phyloP scores from a whole-genome alignment of 352 stramenopile species.

The Phytophthora pluvialis region DNA sequence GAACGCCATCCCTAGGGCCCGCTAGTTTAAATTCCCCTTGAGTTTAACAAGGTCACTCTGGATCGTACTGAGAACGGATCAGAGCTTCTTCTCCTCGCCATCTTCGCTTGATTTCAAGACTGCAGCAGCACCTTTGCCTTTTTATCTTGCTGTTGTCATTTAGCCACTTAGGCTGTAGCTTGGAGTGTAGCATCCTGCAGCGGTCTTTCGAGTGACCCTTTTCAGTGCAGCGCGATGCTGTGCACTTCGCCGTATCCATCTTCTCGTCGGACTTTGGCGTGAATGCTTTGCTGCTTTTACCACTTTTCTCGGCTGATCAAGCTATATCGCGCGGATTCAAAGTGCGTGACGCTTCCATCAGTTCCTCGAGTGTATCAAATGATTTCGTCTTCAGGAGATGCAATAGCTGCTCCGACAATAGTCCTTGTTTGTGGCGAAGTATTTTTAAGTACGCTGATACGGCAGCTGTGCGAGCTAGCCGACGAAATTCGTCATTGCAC shows the following conservation, averaged over 20 bases:
- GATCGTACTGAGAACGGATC: neutral
- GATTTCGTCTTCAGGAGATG: neutral
- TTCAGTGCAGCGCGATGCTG: neutral
- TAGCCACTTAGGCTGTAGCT: neutral
- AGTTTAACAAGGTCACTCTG: conserved; percentile 1
- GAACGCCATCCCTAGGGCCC: conserved; percentile 3
- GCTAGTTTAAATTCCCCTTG: conserved; percentile 24
- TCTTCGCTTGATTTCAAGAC: neutral
- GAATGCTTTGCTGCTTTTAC: neutral
- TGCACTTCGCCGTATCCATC: neutral
- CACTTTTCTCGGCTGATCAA: neutral
- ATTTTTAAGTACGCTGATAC: neutral
- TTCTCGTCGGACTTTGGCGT: neutral
- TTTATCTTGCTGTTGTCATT: neutral
- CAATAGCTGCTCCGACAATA: neutral
- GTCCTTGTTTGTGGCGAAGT: neutral
- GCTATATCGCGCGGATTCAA: neutral
- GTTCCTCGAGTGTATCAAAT: neutral
- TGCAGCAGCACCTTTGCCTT: neutral
- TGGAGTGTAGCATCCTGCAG: neutral
- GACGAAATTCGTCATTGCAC: neutral
- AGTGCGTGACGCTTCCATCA: neutral
- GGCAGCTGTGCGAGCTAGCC: neutral
- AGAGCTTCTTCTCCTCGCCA: conserved; percentile 1
- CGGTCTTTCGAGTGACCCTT: neutral